Percentiles rank a stretch among this genome's conserved stretches.
These are phyloP conservation scores for Phytophthora colocasiae DNA, from an alignment of 352 stramenopile species.

Conservation along the genomic window DNA sequence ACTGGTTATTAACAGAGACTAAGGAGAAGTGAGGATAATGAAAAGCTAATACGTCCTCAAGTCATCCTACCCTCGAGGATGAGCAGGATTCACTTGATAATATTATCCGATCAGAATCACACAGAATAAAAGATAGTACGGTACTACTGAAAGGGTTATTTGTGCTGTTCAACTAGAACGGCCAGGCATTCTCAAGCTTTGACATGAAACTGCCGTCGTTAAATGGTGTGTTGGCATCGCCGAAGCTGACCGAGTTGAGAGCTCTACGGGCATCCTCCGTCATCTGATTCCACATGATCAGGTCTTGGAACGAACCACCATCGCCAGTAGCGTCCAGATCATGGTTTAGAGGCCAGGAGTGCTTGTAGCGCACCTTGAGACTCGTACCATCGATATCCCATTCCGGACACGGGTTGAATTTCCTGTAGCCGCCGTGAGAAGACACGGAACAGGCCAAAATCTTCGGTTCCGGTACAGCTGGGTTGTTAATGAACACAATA, in stretches of 20 bases:
- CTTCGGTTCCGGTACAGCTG: neutral
- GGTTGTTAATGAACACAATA: constrained; percentile 16
- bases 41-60: no score
- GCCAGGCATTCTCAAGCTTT: constrained; percentile 4
- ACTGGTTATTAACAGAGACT: no score
- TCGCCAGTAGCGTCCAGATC: constrained; percentile 8
- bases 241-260: constrained; percentile 7
- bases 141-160: no score
- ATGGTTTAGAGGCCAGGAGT: neutral
- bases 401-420: neutral
- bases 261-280: neutral
- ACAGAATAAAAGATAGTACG: no score
- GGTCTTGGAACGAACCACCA: constrained; percentile 9
- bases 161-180: neutral
- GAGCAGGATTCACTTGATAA: neutral
- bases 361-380: constrained; percentile 10
- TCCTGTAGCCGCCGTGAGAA: constrained; percentile 5
- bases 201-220: constrained; percentile 9
- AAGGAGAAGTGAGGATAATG: no score
- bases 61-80: no score
- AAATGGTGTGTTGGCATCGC: constrained; percentile 4
- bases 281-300: constrained; percentile 15
- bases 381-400: constrained; percentile 3
- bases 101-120: no score
- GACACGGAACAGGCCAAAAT: constrained; percentile 10